Percentiles rank a stretch among this genome's conserved stretches.
Evolutionary conservation across 2,329 filamentous ascomycete genomes (phyloP).

Genomic region (Colletotrichum higginsianum): DNA sequence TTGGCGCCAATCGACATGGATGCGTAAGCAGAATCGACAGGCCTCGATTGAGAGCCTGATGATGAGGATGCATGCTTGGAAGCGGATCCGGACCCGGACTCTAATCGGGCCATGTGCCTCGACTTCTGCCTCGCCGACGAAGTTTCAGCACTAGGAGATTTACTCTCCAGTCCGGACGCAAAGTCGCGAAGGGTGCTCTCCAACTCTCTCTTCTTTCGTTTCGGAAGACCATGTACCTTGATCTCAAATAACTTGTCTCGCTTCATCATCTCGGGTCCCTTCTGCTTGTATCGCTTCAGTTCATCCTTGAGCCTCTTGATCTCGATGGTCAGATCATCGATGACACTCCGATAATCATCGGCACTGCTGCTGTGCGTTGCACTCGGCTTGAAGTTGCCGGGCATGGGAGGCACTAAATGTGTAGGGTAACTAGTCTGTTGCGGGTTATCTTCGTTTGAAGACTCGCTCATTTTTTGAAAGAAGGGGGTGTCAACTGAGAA

Average conservation of each 20-base stretch:
- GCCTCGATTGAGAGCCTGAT: conserved; percentile 67
- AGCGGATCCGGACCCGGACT: conserved; percentile 59
- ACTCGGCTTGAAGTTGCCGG: conserved; percentile 49
- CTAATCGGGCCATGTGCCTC: conserved; percentile 56
- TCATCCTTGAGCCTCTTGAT: conserved; percentile 85
- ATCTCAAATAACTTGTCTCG: conserved; percentile 88
- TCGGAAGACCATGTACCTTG: conserved; percentile 80
- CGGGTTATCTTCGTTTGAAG: conserved; percentile 62
- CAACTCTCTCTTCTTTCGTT: conserved; percentile 81
- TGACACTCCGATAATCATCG: conserved; percentile 85
- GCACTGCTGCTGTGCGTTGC: conserved; percentile 71
- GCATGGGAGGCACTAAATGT: conserved; percentile 44
- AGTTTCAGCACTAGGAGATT: conserved; percentile 64
- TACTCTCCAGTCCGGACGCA: conserved; percentile 58
- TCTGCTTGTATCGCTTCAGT: conserved; percentile 78
- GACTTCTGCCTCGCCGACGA: conserved; percentile 60
- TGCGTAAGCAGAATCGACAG: conserved; percentile 75
- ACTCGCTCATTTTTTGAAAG: conserved; percentile 67
- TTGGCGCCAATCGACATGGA: conserved; percentile 73
- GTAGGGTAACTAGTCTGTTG: conserved; percentile 43
- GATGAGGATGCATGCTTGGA: conserved; percentile 68
- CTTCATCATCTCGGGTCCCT: conserved; percentile 75
- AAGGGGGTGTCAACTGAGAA: conserved; percentile 67
- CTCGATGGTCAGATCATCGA: conserved; percentile 88
- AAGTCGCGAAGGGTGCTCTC: conserved; percentile 82